Base-by-base conservation (phyloP, 1,139 yeast genomes). In the Debaryomyces fabryi region DNA sequence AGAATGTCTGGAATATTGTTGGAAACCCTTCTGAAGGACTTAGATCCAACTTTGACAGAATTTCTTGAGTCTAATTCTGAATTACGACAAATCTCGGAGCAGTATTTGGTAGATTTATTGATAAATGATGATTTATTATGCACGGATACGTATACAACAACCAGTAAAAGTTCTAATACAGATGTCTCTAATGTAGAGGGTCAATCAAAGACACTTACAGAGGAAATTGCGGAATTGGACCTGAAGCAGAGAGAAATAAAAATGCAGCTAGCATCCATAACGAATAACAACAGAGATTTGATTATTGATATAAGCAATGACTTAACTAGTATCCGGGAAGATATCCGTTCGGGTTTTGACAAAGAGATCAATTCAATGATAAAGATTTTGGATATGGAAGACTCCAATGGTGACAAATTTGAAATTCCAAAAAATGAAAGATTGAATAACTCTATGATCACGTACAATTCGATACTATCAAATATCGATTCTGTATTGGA, bases 401-500 rank as follows among this genome's bases (percentile, higher is more conserved):
- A 36, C 12, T 40, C 47, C 18, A 36, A 34, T 27, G 33, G 21
- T 12, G 24, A 16, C 8, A 38, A 18, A 30, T 45, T 40, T 21
- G 36, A 37, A 3, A 24, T 40, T 7, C 45, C 20, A 16, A 6
- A 27, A 20, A 64, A 58, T 44, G 76, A 68, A 18, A 63, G 57
- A 43, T 52, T 65, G 34, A 52, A 52, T 12, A 47, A 51, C 4
- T 53, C 67, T 7, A 61, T 72, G 33, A 57, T 60, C 10, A 56
- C 60, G 4, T 68, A 68, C 49, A 67, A 65, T 49, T 60, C 69
- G 4, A 60, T 89, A 8, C 67, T 88, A 40, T 74, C 81, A 34
- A 85, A 87, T 55, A 78, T 90, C 55, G 93, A 86, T 52, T 79
- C 84, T 25, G 76, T 91, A 9, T 81, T 88, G 52, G 96, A 89